These are phyloP conservation scores for Heliocybe sulcata DNA, from an alignment of 1,284 basidiomycete species.

Conservation along the genomic window DNA sequence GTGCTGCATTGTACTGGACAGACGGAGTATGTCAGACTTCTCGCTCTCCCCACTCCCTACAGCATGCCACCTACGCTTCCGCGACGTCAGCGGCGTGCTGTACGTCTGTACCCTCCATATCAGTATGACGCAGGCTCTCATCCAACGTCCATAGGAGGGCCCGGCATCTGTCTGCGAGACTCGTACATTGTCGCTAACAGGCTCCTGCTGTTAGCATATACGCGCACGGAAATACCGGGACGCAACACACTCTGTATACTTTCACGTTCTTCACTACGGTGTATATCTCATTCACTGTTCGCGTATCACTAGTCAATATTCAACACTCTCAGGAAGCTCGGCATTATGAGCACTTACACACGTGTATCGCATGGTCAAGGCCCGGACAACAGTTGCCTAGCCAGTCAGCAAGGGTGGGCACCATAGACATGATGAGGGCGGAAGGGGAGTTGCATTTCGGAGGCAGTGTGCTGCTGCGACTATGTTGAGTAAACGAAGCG, in stretches of 20 bases:
- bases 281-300: not conserved
- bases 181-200: not conserved
- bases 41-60: not conserved
- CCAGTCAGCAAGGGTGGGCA: not conserved
- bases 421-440: not conserved
- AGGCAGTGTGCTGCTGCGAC: not conserved
- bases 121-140: not conserved
- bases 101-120: not conserved
- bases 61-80: conserved; percentile 19
- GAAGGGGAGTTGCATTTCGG: not conserved
- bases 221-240: not conserved
- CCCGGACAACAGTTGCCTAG: not conserved
- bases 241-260: not conserved
- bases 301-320: not conserved
- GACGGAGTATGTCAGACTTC: not conserved
- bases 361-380: not conserved
- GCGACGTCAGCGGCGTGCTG: conserved; percentile 23
- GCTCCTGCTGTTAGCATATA: not conserved
- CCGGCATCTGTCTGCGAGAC: not conserved
- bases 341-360: not conserved
- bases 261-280: not conserved
- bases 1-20: not conserved
- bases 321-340: no score
- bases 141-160: not conserved
- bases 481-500: no score